Base-by-base conservation (phyloP, 371 early-diverging fungal species). In the Mucor plumbeus region DNA sequence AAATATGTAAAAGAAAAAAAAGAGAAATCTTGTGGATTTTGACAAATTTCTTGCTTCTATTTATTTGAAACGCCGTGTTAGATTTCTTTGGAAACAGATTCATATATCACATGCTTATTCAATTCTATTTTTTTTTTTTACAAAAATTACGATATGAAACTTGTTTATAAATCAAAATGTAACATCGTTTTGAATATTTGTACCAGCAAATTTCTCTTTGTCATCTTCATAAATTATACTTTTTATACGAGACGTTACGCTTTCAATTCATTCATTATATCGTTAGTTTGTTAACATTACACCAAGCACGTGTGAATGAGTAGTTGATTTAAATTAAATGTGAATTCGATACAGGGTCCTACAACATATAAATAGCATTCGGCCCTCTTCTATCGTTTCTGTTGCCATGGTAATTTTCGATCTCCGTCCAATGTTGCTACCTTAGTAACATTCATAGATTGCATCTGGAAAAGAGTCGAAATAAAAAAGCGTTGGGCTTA, bases 31-130 rank as follows among this genome's bases (percentile, higher is more conserved):
- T 38, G n/a, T 56, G 34, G 44, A 26, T 47, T 58, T 58, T 65
- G 39, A 56, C 56, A 56, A 56, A 35, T 50, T n/a, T n/a, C n/a
- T n/a, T n/a, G n/a, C n/a, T 7, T 17, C 55, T 11, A 58, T 19
- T 9, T 10, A 38, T 58, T 58, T 58, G 58, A 58, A 58, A 58
- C 58, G 58, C 58, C 58, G 58, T 58, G 50, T 50, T 47, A 21
- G 15, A 7, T 47, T n/a, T 47, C 48, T n/a, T 19, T 50, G 50
- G 50, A 6, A 21, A 19, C 9, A 21, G 26, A 19, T 50, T 13
- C 50, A 35, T 35, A 11, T 54, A 56, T 35, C 33, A 56, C 56
- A 56, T 35, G 36, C 56, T 56, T 56, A 17, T 56, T 56, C 56
- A 5, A 35, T 21, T 33, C 15, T 33, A n/a, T 56, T 35, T 34